Percentiles rank a stretch among this genome's conserved stretches.
Evolutionary conservation across 2,329 filamentous ascomycete species (phyloP).

Genomic region (Aspergillus sp.): DNA sequence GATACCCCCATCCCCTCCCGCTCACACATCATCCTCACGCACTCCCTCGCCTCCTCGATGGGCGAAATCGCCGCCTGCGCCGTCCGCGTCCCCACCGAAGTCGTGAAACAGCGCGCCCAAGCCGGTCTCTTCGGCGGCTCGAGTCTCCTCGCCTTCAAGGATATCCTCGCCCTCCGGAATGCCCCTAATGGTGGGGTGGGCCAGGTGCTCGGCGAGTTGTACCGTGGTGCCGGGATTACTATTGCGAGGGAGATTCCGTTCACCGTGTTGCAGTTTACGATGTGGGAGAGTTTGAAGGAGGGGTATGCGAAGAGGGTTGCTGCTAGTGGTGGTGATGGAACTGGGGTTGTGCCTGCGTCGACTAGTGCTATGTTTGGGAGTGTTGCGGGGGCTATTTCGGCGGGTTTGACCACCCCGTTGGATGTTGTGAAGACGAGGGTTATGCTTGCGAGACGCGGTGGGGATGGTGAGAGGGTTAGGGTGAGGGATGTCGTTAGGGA

Average conservation of each 20-base stretch:
- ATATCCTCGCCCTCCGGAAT: constrained; percentile 62
- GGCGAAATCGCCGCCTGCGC: constrained; percentile 93
- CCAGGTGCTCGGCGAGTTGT: constrained; percentile 77
- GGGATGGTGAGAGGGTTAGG: constrained; percentile 54
- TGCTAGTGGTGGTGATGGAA: background rate
- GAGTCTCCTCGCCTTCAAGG: constrained; percentile 65
- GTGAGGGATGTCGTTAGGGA: constrained; percentile 58
- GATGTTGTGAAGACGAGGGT: constrained; percentile 96
- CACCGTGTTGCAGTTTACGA: constrained; percentile 93
- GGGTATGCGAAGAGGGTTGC: constrained; percentile 42
- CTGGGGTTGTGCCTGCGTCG: constrained; percentile 59
- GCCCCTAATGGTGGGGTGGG: constrained; percentile 35
- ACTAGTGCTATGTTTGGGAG: constrained; percentile 87
- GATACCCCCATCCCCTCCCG: constrained; percentile 31
- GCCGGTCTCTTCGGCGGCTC: constrained; percentile 77
- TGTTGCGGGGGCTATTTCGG: constrained; percentile 79
- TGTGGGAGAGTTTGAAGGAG: constrained; percentile 90
- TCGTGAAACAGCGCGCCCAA: constrained; percentile 95
- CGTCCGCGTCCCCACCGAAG: constrained; percentile 90
- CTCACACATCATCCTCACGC: constrained; percentile 51
- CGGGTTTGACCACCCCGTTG: constrained; percentile 84
- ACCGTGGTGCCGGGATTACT: constrained; percentile 89
- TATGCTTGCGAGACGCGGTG: constrained; percentile 72
- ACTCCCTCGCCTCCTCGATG: constrained; percentile 82
- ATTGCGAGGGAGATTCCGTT: constrained; percentile 96